phyloP scores from a whole-genome alignment of 2,329 filamentous ascomycete genomes.

The Tolypocladium album region DNA sequence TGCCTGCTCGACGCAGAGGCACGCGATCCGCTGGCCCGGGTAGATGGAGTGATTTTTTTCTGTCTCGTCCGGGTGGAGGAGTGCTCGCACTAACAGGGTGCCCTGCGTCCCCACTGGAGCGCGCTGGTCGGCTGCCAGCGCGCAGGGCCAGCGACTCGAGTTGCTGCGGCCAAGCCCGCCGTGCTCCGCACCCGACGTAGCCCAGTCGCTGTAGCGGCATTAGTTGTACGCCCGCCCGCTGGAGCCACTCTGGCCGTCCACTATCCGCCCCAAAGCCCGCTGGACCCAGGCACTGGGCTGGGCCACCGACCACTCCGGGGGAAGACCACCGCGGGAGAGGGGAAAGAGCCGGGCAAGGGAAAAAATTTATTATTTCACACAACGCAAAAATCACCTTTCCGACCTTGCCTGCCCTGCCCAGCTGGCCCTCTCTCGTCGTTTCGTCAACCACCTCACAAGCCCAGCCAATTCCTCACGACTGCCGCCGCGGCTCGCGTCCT shows the following conservation, averaged over 20 bases:
- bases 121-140: background rate
- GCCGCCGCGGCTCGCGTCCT: background rate
- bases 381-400: background rate
- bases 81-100: background rate
- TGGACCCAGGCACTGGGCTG: background rate
- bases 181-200: background rate
- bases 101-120: background rate
- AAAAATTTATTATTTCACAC: constrained; percentile 3
- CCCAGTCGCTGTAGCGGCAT: background rate
- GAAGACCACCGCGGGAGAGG: background rate
- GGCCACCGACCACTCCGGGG: background rate
- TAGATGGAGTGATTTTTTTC: background rate
- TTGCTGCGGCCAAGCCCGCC: background rate
- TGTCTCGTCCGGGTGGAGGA: background rate
- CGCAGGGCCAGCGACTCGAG: background rate
- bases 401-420: background rate
- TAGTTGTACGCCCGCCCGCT: background rate
- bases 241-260: background rate
- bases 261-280: background rate
- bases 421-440: background rate
- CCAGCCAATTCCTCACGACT: background rate
- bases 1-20: background rate
- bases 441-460: background rate
- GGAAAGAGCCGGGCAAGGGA: background rate
- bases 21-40: no score